Evolutionary conservation across 106 monocot genomes (phyloP), one percentile per base, ranked within the genome.

Genomic region (Apostasia ramifera): DNA sequence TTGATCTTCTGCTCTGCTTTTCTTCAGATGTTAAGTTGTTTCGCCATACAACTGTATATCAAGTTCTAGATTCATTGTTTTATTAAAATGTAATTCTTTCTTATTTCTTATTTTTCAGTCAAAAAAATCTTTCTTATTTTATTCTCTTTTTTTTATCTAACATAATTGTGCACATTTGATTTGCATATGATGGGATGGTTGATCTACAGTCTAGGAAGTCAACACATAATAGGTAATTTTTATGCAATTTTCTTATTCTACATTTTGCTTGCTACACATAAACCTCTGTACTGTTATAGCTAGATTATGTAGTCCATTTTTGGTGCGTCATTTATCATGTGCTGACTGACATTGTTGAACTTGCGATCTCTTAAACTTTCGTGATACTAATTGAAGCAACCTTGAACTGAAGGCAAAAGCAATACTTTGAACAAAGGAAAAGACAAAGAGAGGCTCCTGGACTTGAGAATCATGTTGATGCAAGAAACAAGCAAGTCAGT

Each of bases 371-470:
- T 42, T 49, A 44, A 58, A n/a, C 50, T 47, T 56, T 8, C 68
- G 53, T 54, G 40, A 12, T 40, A 38, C 54, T 66, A 68, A 72
- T 68, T 61, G 38, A 15, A 59, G 48, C 47, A 48, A 44, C 67
- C 53, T 48, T 69, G 44, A 5, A 49, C 61, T 70, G 45, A 73
- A 88, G 88, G 81, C 88, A 88, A 79, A 88, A 79, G 59, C 88
- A 88, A 56, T 88, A 84, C 67, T 88, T 88, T 70, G 88, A 88
- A 40, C 84, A 84, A 76, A 88, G 81, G 76, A 84, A 76, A 75
- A 67, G 88, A 10, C 81, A 71, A 70, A 81, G 83, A 13, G 81
- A 81, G 47, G 47, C 50, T 39, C 44, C 66, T 75, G 71, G 59
- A 53, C 62, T 11, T 26, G 72, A 81, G 12, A 76, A 66, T 58